Evolutionary conservation across 192 early-diverging fungal species (phyloP), one percentile per base, ranked within the genome.

Genomic region (Thoreauomyces humboldtii): DNA sequence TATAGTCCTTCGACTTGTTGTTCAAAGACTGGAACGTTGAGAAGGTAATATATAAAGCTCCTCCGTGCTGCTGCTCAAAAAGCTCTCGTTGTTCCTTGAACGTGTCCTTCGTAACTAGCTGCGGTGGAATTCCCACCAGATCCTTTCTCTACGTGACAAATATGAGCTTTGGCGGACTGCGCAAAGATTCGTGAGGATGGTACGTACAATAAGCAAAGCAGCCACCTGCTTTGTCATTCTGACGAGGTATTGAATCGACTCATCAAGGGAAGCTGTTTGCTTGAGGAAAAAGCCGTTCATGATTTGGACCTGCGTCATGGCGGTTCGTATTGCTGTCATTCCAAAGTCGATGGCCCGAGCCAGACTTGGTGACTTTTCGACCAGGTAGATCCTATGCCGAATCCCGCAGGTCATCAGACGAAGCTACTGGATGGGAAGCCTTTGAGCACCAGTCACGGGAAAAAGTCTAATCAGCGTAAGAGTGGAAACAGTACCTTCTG

Each of bases 281-380:
- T 94, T 92, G 21, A 98, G 61, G 32, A 89, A 93, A 51, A 95
- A 93, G 0, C 89, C 88, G 51, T 96, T 78, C 28, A 83, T 61
- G 2, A 94, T 68, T 71, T 96, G 93, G 15, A 81, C 82, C 29
- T 85, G 75, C 1, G 88, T 84, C 44, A 96, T 71, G 0, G 90
- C 88, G 3, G 93, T 87, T 22, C 81, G 78, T 12, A 95, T 80
- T 0, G 86, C 77, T 1, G 80, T 77, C 42, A 82, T 58, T 21
- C 89, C 86, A 54, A 91, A 77, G 14, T 42, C 19, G 22, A 63
- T 14, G 12, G 61, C 61, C 31, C 46, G 46, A 36, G 36, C 48
- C 29, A 63, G 17, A n/a, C 41, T 55, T 19, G 81, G 69, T 29
- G 67, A 62, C 36, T 92, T 89, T 74, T 98, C 96, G 22, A 98